Evolutionary conservation across 345 rosid species (phyloP), one percentile per base, ranked within the genome.

Genomic region (Eucalyptus victrix): DNA sequence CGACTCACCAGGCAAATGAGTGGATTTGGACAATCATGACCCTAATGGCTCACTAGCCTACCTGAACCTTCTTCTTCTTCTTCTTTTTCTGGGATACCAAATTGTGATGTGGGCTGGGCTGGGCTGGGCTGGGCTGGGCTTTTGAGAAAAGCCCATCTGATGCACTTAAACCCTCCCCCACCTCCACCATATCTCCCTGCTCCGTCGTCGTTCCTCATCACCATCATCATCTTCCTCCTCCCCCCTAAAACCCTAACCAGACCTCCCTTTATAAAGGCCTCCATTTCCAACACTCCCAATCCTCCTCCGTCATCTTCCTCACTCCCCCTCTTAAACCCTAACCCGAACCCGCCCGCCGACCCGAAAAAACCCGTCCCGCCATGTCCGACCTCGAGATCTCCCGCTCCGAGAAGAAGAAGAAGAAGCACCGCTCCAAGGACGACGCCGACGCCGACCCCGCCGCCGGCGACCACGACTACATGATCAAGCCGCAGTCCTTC

Each of bases 401-500:
- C 16, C 96, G 93, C 58, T 93, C 96, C 3, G 98, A 96, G 95
- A 95, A 87, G 91, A 88, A 88, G 80, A 90, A 90, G 89, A 80
- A 80, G 87, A 87, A 90, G 54, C 87, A 83, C 86, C 86, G 88
- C 88, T 89, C 90, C 88, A 87, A 87, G 67, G 88, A 69, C 49
- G 60, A 21, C 42, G 87, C 32, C 32, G 67, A 30, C 65, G 32
- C 32, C 87, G 83, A 51, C 34, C 65, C 88, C 47, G 83, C 67
- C 67, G 4, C n/a, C 32, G 67, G 32, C 16, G 89, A 86, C 18
- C 97, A 94, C 50, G 88, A 89, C 37, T 97, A 92, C 95, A 93
- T 94, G 94, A 97, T 97, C 94, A 97, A 96, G 90, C 99, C 99
- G 1, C 97, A 95, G 89, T 94, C 90, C 85, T 93, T 92, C 94